Evolutionary conservation across 2,329 filamentous ascomycete species (phyloP).

Genomic region (Verticillium dahliae): DNA sequence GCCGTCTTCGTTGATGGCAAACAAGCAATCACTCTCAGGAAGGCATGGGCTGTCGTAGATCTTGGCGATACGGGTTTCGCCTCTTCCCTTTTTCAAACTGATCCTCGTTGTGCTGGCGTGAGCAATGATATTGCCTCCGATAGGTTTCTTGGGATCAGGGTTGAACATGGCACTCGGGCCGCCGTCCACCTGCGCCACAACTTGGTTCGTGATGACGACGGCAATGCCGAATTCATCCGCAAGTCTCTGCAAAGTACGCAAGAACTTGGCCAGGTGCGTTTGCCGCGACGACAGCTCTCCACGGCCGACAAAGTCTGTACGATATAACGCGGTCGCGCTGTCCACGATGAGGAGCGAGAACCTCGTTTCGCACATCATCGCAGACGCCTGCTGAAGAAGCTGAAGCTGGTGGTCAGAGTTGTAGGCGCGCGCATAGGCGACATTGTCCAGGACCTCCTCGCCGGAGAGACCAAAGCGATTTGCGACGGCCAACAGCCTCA

Average conservation of each 20-base stretch:
- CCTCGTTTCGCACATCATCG: constrained; percentile 99
- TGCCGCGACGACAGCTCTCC: constrained; percentile 94
- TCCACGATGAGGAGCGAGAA: constrained; percentile 96
- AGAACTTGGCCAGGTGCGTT: constrained; percentile 80
- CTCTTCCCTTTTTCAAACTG: constrained; percentile 91
- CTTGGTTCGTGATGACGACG: constrained; percentile 97
- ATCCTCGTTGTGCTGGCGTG: constrained; percentile 93
- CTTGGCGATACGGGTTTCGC: constrained; percentile 94
- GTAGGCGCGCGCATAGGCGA: constrained; percentile 95
- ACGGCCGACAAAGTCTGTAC: constrained; percentile 94
- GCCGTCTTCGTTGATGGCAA: constrained; percentile 94
- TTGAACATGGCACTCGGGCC: constrained; percentile 98
- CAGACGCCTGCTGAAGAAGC: constrained; percentile 85
- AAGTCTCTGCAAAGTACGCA: constrained; percentile 74
- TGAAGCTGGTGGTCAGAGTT: constrained; percentile 98
- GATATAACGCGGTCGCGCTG: constrained; percentile 89
- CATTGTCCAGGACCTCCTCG: constrained; percentile 96
- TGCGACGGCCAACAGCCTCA: constrained; percentile 83
- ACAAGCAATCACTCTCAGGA: constrained; percentile 92
- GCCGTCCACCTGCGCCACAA: constrained; percentile 95
- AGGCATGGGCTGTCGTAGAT: constrained; percentile 98
- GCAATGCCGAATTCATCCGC: constrained; percentile 88
- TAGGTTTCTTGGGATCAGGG: constrained; percentile 97
- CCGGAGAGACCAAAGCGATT: constrained; percentile 91
- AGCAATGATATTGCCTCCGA: constrained; percentile 97